Evolutionary conservation across 148 eudicot species (phyloP), one percentile per base, ranked within the genome.

Genomic region (Vaccinium macrocarpon): DNA sequence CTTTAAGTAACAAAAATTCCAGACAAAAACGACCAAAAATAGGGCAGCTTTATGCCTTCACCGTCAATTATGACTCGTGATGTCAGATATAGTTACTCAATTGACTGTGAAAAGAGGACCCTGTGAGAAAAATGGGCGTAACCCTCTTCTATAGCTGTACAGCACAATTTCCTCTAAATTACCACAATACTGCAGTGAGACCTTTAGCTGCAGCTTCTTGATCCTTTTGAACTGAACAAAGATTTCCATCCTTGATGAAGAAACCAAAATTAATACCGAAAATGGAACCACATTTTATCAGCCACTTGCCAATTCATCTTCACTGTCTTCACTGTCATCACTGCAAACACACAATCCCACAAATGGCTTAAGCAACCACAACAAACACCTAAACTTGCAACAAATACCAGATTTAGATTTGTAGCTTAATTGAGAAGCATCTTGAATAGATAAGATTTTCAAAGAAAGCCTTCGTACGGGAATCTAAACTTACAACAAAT

Each of bases 241-340:
- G 10, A 70, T 68, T 61, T 53, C 51, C 66, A 42, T 57, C 70
- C 59, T 53, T 19, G 27, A 8, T 50, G 46, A 29, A 29, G 80
- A 46, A 61, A 76, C n/a, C 38, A 62, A 56, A 85, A 46, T 29
- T n/a, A 27, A 42, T 23, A 14, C 61, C 15, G 19, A 59, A 6
- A 57, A 52, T 46, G 11, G 32, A 70, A 38, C 62, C 35, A 72
- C 61, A 81, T 21, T 35, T 84, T 56, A 76, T 93, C 81, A 94
- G 86, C 91, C 82, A 81, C 88, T 88, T 38, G 86, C 42, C 71
- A 80, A 57, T 62, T 97, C 97, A 83, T 92, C 95, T 89, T 92
- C 98, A 84, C 96, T 91, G 82, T 92, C 93, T 81, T 91, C 99
- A 82, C 95, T 93, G 55, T 90, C 97, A 78, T 95, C 99, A 80